These are phyloP conservation scores for Xerocomus minutiporus DNA, from an alignment of 1,284 basidiomycete genomes.

Conservation along the genomic window DNA sequence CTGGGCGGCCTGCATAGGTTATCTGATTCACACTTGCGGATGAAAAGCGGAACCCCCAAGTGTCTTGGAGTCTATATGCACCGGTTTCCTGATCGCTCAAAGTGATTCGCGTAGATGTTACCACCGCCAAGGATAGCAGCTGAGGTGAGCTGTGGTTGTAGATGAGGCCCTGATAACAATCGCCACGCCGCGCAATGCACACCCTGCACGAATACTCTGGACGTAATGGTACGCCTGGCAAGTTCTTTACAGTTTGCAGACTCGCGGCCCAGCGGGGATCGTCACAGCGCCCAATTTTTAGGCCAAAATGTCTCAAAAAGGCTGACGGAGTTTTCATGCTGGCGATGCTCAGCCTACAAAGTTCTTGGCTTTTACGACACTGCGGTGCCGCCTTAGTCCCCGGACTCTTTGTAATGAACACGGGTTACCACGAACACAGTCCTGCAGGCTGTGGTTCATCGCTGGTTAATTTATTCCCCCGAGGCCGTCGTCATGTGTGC, in stretches of 20 bases:
- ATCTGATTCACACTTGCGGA: background rate
- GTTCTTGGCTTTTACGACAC: background rate
- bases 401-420: background rate
- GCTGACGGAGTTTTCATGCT: too few species aligned
- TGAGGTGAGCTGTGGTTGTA: background rate
- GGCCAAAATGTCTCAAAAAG: background rate
- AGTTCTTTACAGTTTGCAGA: background rate
- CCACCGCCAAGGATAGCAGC: background rate
- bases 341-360: background rate
- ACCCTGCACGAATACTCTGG: background rate
- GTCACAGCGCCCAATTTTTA: background rate
- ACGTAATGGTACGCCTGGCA: background rate
- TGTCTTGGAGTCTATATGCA: background rate
- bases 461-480: background rate
- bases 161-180: background rate
- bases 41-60: background rate
- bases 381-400: background rate
- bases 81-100: slow-evolving; percentile 1
- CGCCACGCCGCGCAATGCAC: background rate
- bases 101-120: background rate
- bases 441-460: background rate
- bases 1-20: background rate
- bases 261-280: background rate
- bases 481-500: background rate
- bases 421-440: background rate